Percentiles rank a stretch among this genome's conserved stretches.
These are phyloP conservation scores for Oryza meyeriana DNA, from an alignment of 176 grass and related monocot species.

Conservation along the genomic window DNA sequence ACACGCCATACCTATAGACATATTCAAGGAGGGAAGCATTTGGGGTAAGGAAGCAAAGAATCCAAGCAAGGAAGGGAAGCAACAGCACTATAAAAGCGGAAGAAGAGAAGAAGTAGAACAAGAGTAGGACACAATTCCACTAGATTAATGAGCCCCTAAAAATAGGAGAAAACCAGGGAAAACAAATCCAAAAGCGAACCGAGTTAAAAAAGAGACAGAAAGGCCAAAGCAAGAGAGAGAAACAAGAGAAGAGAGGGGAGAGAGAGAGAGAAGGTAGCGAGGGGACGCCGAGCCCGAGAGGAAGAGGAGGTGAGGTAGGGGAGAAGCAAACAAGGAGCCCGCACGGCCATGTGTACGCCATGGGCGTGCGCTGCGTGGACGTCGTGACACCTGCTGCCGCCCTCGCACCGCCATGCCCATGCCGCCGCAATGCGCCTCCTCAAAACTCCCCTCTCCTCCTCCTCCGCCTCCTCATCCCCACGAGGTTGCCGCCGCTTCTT, in stretches of 20 bases:
- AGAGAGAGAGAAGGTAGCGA: not conserved
- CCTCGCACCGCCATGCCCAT: conserved; percentile 1
- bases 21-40: no score
- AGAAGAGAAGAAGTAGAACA: not conserved
- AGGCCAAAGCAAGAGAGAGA: not conserved
- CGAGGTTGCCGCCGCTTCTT: conserved; percentile 2
- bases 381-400: conserved; percentile 37
- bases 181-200: not conserved
- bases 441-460: conserved; percentile 3
- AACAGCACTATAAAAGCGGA: not conserved
- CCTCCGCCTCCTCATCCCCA: conserved; percentile 2
- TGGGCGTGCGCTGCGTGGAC: conserved; percentile 49
- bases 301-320: not conserved
- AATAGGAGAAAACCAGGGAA: conserved; percentile 5
- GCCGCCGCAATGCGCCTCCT: conserved; percentile 42
- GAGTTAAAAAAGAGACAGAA: not conserved
- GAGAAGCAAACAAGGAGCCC: not conserved
- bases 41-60: not conserved
- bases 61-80: not conserved
- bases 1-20: no score
- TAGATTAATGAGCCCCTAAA: conserved; percentile 1
- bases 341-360: conserved; percentile 52
- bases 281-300: not conserved
- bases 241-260: not conserved
- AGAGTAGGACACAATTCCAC: not conserved